Conservation (phyloP, 192 early-diverging fungal species). For the Rhizophagus clarus region DNA sequence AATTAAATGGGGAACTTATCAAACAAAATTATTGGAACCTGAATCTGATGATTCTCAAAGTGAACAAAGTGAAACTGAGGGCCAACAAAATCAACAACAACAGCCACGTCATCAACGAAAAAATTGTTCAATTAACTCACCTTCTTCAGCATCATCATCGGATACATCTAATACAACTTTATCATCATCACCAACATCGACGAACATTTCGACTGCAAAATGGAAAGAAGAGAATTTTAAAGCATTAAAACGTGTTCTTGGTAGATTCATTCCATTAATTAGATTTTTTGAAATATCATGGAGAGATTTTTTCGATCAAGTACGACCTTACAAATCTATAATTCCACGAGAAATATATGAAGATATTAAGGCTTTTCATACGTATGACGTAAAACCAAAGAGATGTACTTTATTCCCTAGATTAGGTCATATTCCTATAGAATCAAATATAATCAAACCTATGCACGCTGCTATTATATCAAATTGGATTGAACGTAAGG, state of each 20-base stretch:
- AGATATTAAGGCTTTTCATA: neutral
- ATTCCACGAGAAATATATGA: constrained; percentile 3
- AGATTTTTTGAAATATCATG: constrained; percentile 23
- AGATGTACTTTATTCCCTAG: neutral
- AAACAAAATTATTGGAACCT: neutral
- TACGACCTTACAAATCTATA: neutral
- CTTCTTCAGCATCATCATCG: neutral
- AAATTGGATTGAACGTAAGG: neutral
- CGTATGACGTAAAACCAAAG: neutral
- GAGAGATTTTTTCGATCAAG: constrained; percentile 12
- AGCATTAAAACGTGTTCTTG: neutral
- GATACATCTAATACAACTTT: too few relatives aligned
- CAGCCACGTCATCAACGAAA: neutral
- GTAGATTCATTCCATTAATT: neutral
- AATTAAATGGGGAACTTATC: constrained; percentile 15
- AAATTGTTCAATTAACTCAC: neutral
- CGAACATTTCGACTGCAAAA: neutral
- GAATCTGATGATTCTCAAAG: neutral
- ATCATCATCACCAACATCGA: neutral
- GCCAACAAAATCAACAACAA: neutral
- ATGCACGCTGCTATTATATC: neutral
- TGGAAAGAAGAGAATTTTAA: neutral
- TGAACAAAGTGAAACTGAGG: neutral
- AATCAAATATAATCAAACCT: neutral
- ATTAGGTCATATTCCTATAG: neutral